phyloP scores from a whole-genome alignment of 106 monocot species.

The Xerophyta viscosa region DNA sequence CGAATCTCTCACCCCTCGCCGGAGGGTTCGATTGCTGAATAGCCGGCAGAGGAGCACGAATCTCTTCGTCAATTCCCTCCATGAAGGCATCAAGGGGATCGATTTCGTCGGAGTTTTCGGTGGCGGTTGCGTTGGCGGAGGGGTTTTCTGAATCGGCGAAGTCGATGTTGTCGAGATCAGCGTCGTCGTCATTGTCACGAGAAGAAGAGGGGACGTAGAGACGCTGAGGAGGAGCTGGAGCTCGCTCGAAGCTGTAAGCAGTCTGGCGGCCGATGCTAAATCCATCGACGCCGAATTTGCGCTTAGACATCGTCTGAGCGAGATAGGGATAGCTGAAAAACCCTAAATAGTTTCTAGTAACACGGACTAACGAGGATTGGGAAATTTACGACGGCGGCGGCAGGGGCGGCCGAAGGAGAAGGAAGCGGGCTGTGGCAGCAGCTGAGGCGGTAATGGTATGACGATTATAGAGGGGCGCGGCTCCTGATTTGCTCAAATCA shows the following conservation, averaged over 20 bases:
- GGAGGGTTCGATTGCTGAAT: constrained; percentile 3
- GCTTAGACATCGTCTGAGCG: constrained; percentile 88
- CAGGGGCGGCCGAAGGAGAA: too few relatives aligned
- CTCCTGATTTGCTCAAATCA: too few relatives aligned
- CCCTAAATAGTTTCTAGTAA: too few relatives aligned
- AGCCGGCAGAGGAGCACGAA: constrained; percentile 37
- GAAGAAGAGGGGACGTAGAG: constrained; percentile 78
- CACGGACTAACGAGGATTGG: too few relatives aligned
- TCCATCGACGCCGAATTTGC: constrained; percentile 94
- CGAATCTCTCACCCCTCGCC: constrained; percentile 26
- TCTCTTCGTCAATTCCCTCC: constrained; percentile 84
- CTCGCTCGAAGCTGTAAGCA: constrained; percentile 83
- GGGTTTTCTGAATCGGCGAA: constrained; percentile 24
- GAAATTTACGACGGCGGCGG: too few relatives aligned
- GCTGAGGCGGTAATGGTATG: too few relatives aligned
- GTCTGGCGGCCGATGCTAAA: constrained; percentile 78
- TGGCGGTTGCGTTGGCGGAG: not conserved
- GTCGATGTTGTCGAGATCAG: constrained; percentile 82
- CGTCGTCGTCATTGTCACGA: constrained; percentile 48
- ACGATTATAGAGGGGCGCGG: too few relatives aligned
- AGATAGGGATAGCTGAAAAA: too few relatives aligned
- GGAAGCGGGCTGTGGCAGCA: too few relatives aligned
- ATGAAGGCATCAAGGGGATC: constrained; percentile 98
- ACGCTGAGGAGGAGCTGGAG: constrained; percentile 52
- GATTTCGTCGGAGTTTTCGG: constrained; percentile 45